Evolutionary conservation across 768 basidiomycete species (phyloP), one percentile per base, ranked within the genome.

Genomic region (Suillus bovinus): DNA sequence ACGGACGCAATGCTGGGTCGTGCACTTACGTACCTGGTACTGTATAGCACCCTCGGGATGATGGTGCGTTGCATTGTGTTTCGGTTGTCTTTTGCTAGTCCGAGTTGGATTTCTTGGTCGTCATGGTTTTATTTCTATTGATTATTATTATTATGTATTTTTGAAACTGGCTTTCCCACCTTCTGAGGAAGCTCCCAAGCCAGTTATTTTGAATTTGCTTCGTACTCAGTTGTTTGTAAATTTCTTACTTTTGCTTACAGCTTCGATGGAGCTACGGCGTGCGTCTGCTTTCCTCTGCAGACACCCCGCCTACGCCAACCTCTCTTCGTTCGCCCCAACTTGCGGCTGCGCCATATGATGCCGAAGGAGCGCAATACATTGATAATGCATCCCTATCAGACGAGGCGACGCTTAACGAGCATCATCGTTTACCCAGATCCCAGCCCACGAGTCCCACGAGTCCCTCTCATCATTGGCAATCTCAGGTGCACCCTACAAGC

Each of bases 31-130:
- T 96, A 96, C 70, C 83, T 96, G 50, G 93, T 97, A 8, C 81
- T 98, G 24, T 96, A 96, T 73, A 94, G 92, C 62, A 97, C 96
- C 0, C 82, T 99, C 36, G 97, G 97, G 49, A 96, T 96, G 94
- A 86, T 98, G 69, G 92, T 94, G 69, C 68, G 89, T 82, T 34
- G 50, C 50, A 5, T 47, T 1, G 13, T 6, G 7, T 47, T 16
- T 4, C 46, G 1, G 7, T 7, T 44, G 16, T 38, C 38, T n/a
- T 31, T 52, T 20, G 10, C 5, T 20, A 17, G 20, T 4, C 20
- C 17, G 22, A 46, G 6, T 27, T 27, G 27, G 16, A 9, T 17
- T 13, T 22, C 11, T 46, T 14, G 24, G 27, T 29, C 49, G 17
- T 17, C 2, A 27, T 16, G 16, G 0, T 10, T 17, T n/a, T 44